These are phyloP conservation scores for Hymenoscyphus scutula DNA, from an alignment of 2,329 filamentous ascomycete species.

Conservation along the genomic window DNA sequence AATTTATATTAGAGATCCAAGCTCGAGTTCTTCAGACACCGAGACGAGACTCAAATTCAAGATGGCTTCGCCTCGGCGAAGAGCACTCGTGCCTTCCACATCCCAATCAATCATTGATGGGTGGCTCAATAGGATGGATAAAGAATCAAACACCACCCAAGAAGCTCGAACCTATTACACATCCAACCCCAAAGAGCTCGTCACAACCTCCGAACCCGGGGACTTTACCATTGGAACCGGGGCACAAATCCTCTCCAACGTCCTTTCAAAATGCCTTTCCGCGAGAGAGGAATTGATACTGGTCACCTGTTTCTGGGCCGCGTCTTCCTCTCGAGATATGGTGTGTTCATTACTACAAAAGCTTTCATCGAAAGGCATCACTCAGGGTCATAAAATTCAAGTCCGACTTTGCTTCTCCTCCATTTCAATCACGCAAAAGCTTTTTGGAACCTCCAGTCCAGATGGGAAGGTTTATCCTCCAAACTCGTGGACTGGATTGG, in stretches of 20 bases:
- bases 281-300: slow-evolving; percentile 67
- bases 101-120: slow-evolving; percentile 14
- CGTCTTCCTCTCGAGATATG: slow-evolving; percentile 57
- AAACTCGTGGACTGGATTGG: slow-evolving; percentile 56
- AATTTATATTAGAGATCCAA: background rate
- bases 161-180: slow-evolving; percentile 45
- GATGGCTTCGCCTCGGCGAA: background rate
- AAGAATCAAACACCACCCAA: slow-evolving; percentile 11
- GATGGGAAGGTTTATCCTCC: slow-evolving; percentile 61
- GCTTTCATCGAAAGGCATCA: slow-evolving; percentile 52
- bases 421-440: slow-evolving; percentile 67
- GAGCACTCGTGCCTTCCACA: slow-evolving; percentile 3
- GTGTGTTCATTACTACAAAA: slow-evolving; percentile 56
- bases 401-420: slow-evolving; percentile 77
- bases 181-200: slow-evolving; percentile 44
- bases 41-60: background rate
- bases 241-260: slow-evolving; percentile 49
- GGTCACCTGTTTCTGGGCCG: slow-evolving; percentile 81
- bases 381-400: slow-evolving; percentile 32
- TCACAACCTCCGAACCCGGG: slow-evolving; percentile 47
- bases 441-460: slow-evolving; percentile 66
- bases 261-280: slow-evolving; percentile 59
- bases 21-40: background rate
- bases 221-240: slow-evolving; percentile 58
- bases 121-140: slow-evolving; percentile 22